Conservation (phyloP, 2,329 filamentous ascomycete genomes). For the Xylaria arbuscula region DNA sequence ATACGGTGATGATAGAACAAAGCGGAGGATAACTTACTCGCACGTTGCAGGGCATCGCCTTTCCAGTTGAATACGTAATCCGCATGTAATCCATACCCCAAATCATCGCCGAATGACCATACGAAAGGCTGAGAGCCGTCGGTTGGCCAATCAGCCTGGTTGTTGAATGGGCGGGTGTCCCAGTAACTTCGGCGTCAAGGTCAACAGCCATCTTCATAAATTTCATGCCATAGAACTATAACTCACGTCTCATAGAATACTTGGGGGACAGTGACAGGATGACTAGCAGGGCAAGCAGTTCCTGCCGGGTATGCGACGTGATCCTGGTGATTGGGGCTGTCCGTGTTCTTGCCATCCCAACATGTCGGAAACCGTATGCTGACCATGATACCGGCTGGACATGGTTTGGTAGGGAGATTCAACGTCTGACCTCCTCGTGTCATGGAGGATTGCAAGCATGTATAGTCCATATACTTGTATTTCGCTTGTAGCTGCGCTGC, state of each 20-base stretch:
- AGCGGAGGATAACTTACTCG: slow-evolving; percentile 27
- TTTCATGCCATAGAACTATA: not conserved
- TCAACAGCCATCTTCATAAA: not conserved
- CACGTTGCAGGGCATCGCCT: slow-evolving; percentile 54
- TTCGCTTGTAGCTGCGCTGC: slow-evolving; percentile 45
- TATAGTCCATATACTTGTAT: slow-evolving; percentile 49
- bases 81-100: slow-evolving; percentile 53
- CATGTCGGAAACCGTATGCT: slow-evolving; percentile 44
- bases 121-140: slow-evolving; percentile 52
- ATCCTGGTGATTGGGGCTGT: slow-evolving; percentile 48
- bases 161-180: slow-evolving; percentile 53
- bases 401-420: slow-evolving; percentile 43
- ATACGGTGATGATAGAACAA: not conserved
- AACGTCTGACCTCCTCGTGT: slow-evolving; percentile 46
- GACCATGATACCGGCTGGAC: slow-evolving; percentile 44
- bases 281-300: slow-evolving; percentile 47
- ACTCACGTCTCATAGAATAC: slow-evolving; percentile 55
- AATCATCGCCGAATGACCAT: slow-evolving; percentile 47
- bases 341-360: slow-evolving; percentile 49
- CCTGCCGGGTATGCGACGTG: slow-evolving; percentile 49
- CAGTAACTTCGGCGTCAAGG: slow-evolving; percentile 46
- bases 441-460: slow-evolving; percentile 46
- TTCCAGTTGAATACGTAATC: slow-evolving; percentile 58
- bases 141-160: slow-evolving; percentile 50
- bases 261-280: slow-evolving; percentile 52